Evolutionary conservation across 768 basidiomycete genomes (phyloP).

Genomic region (Pulveroboletus sp.): DNA sequence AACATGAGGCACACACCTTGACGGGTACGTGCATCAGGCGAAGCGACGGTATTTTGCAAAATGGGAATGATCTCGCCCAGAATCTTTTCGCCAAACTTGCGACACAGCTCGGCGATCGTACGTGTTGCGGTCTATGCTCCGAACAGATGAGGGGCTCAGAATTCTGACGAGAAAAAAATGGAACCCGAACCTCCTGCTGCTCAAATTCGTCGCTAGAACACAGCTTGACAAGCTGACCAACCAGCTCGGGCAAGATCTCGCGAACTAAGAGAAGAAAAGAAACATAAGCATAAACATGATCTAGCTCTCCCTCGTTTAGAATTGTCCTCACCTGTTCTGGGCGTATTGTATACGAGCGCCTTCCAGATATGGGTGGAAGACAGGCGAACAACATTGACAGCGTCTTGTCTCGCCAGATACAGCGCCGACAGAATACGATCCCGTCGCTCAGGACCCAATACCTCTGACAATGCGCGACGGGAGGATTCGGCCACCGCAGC

Average conservation of each 20-base stretch:
- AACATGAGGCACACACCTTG: slow-evolving; percentile 88
- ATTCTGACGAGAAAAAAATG: not conserved
- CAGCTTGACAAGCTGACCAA: slow-evolving; percentile 69
- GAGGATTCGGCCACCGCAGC: slow-evolving; percentile 70
- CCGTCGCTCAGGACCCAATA: slow-evolving; percentile 81
- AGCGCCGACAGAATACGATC: slow-evolving; percentile 88
- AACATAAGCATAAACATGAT: slow-evolving; percentile 4
- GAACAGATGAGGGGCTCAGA: not conserved
- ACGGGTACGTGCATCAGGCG: slow-evolving; percentile 57
- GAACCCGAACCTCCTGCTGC: slow-evolving; percentile 72
- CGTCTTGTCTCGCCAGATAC: slow-evolving; percentile 91
- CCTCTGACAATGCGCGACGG: slow-evolving; percentile 78
- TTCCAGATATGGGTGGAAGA: slow-evolving; percentile 97
- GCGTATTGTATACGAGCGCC: slow-evolving; percentile 92
- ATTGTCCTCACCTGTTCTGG: slow-evolving; percentile 62
- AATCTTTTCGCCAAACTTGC: slow-evolving; percentile 93
- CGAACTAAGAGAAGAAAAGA: slow-evolving; percentile 47
- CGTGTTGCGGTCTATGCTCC: slow-evolving; percentile 65
- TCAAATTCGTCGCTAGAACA: slow-evolving; percentile 78
- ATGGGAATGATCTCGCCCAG: slow-evolving; percentile 79
- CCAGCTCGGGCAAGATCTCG: slow-evolving; percentile 84
- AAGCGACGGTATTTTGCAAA: slow-evolving; percentile 60
- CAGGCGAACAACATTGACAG: slow-evolving; percentile 83
- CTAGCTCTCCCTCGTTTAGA: not conserved
- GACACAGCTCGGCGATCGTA: slow-evolving; percentile 83